phyloP scores from a whole-genome alignment of 257 asterid species.

The Solanum bukasovii region DNA sequence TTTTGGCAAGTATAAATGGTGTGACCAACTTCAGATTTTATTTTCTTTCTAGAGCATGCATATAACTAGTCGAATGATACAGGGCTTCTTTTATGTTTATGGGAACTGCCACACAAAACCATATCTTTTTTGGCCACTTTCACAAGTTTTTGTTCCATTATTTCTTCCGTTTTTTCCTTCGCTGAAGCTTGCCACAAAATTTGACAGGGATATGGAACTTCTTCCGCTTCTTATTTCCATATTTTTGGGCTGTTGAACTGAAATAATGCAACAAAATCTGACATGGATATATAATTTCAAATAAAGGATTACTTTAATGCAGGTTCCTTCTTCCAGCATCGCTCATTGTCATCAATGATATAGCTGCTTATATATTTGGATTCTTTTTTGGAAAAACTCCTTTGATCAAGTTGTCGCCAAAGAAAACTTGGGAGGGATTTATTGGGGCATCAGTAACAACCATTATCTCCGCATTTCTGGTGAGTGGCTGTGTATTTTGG shows the following conservation, averaged over 20 bases:
- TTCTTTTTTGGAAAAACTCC: conserved; percentile 91
- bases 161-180: background rate
- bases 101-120: background rate
- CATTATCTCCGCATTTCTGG: conserved; percentile 69
- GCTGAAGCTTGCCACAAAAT: background rate
- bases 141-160: background rate
- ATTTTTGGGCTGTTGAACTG: background rate
- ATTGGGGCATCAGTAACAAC: conserved; percentile 87
- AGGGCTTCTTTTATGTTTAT: background rate
- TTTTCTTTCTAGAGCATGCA: background rate
- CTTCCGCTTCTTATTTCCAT: background rate
- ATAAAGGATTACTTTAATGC: conserved; percentile 26
- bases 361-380: conserved; percentile 80
- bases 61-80: background rate
- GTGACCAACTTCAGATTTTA: background rate
- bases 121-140: background rate
- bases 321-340: conserved; percentile 99
- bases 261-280: background rate
- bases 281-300: conserved; percentile 15
- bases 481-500: conserved; percentile 12
- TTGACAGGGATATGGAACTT: background rate
- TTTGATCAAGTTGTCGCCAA: conserved; percentile 72
- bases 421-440: conserved; percentile 96
- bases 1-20: background rate
- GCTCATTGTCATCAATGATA: conserved; percentile 69